Conservation (phyloP, 805 yeast species). For the Candida xyloterini region DNA sequence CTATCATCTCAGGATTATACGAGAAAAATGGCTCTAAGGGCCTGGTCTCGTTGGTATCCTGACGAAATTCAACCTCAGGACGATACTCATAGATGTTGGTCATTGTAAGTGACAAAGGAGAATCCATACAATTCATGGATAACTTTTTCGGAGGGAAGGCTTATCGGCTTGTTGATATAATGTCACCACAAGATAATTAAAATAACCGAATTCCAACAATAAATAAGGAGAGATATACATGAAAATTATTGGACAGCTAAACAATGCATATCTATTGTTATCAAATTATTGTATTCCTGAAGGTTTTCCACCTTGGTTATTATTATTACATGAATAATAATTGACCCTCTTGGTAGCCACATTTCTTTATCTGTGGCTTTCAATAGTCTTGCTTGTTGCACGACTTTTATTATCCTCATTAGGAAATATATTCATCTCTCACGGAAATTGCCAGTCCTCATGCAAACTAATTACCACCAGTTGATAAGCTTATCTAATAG, state of each 20-base stretch:
- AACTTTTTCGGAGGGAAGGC: slow-evolving; percentile 5
- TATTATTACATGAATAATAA: slow-evolving; percentile 1
- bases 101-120: slow-evolving; percentile 5
- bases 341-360: not conserved
- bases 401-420: slow-evolving; percentile 5
- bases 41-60: slow-evolving; percentile 2
- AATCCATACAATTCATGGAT: slow-evolving; percentile 6
- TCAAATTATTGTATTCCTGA: not conserved
- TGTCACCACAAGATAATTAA: slow-evolving; percentile 9
- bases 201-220: slow-evolving; percentile 10
- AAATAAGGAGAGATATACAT: not conserved
- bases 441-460: not conserved
- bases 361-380: slow-evolving; percentile 6
- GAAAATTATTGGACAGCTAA: slow-evolving; percentile 6
- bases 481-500: slow-evolving; percentile 4
- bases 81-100: slow-evolving; percentile 6
- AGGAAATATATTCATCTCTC: slow-evolving; percentile 1
- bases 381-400: not conserved
- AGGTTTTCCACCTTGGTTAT: not conserved
- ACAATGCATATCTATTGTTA: slow-evolving; percentile 1
- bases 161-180: slow-evolving; percentile 13
- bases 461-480: not conserved
- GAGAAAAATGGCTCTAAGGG: slow-evolving; percentile 4
- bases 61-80: slow-evolving; percentile 5
- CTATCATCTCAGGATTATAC: slow-evolving; percentile 6